These are phyloP conservation scores for Nemania abortiva DNA, from an alignment of 2,329 filamentous ascomycete genomes.

Conservation along the genomic window DNA sequence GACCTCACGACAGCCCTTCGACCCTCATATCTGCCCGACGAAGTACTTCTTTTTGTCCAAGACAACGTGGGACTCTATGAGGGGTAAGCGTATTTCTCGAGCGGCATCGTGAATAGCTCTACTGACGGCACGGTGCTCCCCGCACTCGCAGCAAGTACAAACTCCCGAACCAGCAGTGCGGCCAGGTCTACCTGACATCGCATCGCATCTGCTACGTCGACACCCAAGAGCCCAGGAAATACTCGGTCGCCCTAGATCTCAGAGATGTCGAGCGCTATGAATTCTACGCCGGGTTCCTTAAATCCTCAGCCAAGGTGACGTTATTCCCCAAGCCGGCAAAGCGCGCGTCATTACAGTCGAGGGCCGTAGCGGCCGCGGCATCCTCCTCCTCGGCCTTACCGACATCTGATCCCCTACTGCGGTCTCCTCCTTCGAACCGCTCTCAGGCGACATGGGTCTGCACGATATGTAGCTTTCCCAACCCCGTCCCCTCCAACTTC, in stretches of 20 bases:
- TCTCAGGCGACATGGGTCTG: constrained; percentile 88
- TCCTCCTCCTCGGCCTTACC: constrained; percentile 55
- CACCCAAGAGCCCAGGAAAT: constrained; percentile 83
- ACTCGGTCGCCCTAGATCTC: constrained; percentile 86
- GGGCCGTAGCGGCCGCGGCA: constrained; percentile 62
- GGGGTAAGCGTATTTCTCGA: constrained; percentile 72
- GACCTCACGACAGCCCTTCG: constrained; percentile 96
- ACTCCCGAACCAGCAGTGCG: constrained; percentile 92
- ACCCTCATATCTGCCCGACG: constrained; percentile 91
- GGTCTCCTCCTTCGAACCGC: constrained; percentile 60
- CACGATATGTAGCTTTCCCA: constrained; percentile 94
- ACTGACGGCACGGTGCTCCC: constrained; percentile 33
- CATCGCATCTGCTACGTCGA: constrained; percentile 97
- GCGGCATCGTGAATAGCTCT: background rate
- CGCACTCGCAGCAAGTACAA: constrained; percentile 82
- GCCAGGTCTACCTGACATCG: constrained; percentile 95
- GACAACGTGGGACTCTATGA: constrained; percentile 98
- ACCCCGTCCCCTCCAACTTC: constrained; percentile 92
- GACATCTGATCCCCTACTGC: constrained; percentile 51
- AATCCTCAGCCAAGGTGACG: constrained; percentile 94
- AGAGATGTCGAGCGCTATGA: constrained; percentile 93
- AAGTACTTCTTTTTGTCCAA: constrained; percentile 95
- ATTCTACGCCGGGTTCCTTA: constrained; percentile 92
- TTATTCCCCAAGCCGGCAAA: constrained; percentile 85
- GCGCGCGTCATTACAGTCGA: constrained; percentile 68